Evolutionary conservation across 192 early-diverging fungal species (phyloP).

Genomic region (Rhizophagus sp.): DNA sequence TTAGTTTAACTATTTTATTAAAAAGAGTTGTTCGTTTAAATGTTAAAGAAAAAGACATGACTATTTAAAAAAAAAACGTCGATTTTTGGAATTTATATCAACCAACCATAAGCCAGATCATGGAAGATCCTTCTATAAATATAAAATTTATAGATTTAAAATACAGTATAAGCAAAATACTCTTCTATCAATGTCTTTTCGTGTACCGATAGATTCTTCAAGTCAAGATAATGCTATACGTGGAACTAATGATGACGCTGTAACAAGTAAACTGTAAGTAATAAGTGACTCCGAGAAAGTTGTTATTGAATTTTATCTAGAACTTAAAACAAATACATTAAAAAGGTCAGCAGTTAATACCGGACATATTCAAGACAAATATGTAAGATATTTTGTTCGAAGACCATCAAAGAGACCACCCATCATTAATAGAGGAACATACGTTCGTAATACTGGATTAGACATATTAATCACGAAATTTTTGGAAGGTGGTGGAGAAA

Average conservation of each 20-base stretch:
- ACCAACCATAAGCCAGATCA: background rate
- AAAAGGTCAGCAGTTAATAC: constrained; percentile 70
- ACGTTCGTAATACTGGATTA: constrained; percentile 68
- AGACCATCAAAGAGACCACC: constrained; percentile 76
- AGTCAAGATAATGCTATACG: constrained; percentile 70
- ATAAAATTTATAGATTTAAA: background rate
- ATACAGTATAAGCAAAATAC: background rate
- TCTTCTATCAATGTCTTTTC: background rate
- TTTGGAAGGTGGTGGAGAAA: constrained; percentile 34
- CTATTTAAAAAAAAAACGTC: background rate
- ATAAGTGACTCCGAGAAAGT: background rate
- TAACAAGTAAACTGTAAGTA: constrained; percentile 74
- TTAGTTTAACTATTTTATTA: background rate
- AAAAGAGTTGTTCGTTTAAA: background rate
- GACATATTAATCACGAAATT: constrained; percentile 70
- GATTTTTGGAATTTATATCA: background rate
- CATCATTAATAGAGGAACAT: constrained; percentile 93
- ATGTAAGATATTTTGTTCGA: constrained; percentile 78
- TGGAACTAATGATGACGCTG: constrained; percentile 92
- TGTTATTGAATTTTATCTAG: too few relatives aligned
- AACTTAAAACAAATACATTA: background rate
- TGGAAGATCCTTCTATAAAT: background rate
- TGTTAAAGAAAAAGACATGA: background rate
- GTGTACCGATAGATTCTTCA: constrained; percentile 4
- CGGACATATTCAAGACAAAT: constrained; percentile 85